Evolutionary conservation across 306 rosid species (phyloP).

Genomic region (Cucurbita moschata): DNA sequence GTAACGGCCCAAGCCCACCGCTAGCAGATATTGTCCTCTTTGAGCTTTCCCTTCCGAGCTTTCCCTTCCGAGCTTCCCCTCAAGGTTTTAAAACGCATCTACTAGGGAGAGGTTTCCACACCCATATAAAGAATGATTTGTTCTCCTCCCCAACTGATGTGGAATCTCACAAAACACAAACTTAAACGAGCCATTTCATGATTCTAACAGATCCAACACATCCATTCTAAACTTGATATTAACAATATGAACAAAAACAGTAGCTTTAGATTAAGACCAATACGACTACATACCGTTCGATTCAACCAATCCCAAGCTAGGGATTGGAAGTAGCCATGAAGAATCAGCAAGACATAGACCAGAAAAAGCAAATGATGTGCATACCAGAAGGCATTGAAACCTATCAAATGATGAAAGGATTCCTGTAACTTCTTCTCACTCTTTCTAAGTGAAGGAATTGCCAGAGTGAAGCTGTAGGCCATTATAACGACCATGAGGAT

Average conservation of each 20-base stretch:
- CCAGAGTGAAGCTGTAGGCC: conserved; percentile 38
- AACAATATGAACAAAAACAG: not conserved
- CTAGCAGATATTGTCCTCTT: too few species aligned
- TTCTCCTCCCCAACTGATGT: too few species aligned
- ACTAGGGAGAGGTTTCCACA: too few species aligned
- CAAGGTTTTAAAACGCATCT: too few species aligned
- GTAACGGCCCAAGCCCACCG: too few species aligned
- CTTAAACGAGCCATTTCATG: too few species aligned
- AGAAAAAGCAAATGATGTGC: conserved; percentile 45
- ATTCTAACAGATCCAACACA: too few species aligned
- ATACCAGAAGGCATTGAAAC: conserved; percentile 59
- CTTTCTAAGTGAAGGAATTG: conserved; percentile 32
- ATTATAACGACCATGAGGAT: conserved; percentile 36
- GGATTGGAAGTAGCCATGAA: conserved; percentile 38
- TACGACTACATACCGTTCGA: conserved; percentile 24
- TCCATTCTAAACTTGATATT: too few species aligned
- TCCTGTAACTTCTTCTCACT: conserved; percentile 13
- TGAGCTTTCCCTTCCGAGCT: too few species aligned
- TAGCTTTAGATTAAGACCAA: not conserved
- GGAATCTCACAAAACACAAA: too few species aligned
- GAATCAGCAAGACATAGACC: conserved; percentile 27
- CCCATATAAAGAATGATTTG: too few species aligned
- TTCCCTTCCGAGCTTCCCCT: too few species aligned
- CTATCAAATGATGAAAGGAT: conserved; percentile 29
- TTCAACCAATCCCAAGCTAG: conserved; percentile 32